Conservation (phyloP, 164 flowering plant species). For the Liquidambar formosana region DNA sequence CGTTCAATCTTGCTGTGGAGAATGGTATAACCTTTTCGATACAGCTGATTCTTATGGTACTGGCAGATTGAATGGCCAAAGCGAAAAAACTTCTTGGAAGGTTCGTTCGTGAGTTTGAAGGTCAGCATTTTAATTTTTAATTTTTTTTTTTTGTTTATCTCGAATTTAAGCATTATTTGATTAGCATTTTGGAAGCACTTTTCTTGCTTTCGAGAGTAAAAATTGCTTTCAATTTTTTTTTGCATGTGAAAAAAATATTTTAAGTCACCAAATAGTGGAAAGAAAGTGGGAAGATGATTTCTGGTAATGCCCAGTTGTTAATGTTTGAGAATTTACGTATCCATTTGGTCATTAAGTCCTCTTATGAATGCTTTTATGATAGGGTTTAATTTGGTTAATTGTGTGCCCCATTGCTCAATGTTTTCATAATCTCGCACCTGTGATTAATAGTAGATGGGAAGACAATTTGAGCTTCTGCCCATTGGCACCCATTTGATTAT, state of each 20-base stretch:
- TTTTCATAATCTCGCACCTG: not conserved
- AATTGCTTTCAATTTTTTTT: too few relatives aligned
- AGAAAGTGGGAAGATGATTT: not conserved
- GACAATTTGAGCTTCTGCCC: not conserved
- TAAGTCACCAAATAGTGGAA: not conserved
- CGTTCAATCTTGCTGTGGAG: conserved; percentile 74
- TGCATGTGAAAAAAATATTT: not conserved
- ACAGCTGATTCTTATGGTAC: conserved; percentile 99
- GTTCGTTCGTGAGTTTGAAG: conserved; percentile 67
- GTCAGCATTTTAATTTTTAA: conserved; percentile 41
- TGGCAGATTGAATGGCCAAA: conserved; percentile 81
- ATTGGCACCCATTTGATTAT: not conserved
- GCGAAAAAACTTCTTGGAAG: conserved; percentile 90
- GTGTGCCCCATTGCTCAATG: not conserved
- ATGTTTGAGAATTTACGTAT: not conserved
- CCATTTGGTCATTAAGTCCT: not conserved
- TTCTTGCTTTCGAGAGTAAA: too few relatives aligned
- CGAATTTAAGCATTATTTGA: too few relatives aligned
- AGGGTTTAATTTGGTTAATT: not conserved
- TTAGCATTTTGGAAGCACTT: too few relatives aligned
- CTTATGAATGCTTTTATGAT: not conserved
- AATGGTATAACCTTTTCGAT: conserved; percentile 89
- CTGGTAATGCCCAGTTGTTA: not conserved
- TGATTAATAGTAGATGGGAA: not conserved
- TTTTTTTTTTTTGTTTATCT: too few relatives aligned